Conservation (phyloP, 257 asterid genomes). For the Leonotis leonurus region DNA sequence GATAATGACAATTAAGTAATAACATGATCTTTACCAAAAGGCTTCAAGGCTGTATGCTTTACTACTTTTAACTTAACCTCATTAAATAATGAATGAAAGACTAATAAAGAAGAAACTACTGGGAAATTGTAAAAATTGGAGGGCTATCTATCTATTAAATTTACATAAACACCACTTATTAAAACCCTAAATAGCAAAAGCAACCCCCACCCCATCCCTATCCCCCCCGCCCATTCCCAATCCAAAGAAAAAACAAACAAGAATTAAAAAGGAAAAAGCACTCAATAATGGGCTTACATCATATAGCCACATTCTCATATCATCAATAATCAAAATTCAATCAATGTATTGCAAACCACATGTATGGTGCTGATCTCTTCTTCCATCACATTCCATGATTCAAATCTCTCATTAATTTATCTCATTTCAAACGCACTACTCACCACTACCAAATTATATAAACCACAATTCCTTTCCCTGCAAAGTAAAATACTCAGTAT, state of each 20-base stretch:
- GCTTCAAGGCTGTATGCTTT: too few species aligned
- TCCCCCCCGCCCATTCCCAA: too few species aligned
- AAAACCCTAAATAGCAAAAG: too few species aligned
- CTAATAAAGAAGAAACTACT: background rate
- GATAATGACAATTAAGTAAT: too few species aligned
- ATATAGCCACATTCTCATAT: slow-evolving; percentile 38
- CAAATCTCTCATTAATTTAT: background rate
- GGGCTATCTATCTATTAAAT: slow-evolving; percentile 36
- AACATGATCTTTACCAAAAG: too few species aligned
- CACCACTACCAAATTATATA: too few species aligned
- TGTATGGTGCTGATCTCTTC: slow-evolving; percentile 31
- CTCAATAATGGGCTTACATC: slow-evolving; percentile 50
- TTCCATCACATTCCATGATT: slow-evolving; percentile 3
- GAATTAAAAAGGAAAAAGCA: background rate
- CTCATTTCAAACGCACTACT: background rate
- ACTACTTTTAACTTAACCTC: too few species aligned
- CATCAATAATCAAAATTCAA: slow-evolving; percentile 29
- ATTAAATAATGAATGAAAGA: too few species aligned
- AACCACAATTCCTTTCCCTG: background rate
- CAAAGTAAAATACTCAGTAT: background rate
- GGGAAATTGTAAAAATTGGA: background rate
- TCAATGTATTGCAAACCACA: slow-evolving; percentile 12
- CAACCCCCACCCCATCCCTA: too few species aligned
- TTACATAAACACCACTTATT: slow-evolving; percentile 45
- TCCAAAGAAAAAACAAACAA: background rate